These are phyloP conservation scores for Globisporangium orthogonon DNA, from an alignment of 352 stramenopile species.

Conservation along the genomic window DNA sequence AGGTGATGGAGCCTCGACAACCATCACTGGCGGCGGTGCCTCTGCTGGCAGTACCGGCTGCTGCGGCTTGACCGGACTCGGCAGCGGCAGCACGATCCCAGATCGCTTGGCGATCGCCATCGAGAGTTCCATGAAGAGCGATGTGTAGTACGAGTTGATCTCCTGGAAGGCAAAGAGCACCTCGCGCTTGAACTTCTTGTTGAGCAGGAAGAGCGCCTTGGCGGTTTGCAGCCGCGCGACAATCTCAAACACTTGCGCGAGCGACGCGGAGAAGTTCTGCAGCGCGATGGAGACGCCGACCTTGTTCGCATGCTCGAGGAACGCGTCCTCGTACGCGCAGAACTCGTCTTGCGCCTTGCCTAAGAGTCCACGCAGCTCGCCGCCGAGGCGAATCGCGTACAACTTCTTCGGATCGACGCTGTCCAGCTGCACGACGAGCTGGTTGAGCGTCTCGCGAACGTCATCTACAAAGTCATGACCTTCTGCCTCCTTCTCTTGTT, in stretches of 20 bases:
- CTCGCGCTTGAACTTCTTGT: constrained; percentile 70
- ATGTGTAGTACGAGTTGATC: constrained; percentile 84
- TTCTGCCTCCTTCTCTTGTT: background rate
- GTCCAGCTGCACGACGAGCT: constrained; percentile 52
- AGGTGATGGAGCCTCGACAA: background rate
- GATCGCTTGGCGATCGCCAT: constrained; percentile 57
- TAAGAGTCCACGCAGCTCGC: constrained; percentile 64
- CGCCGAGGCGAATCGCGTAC: constrained; percentile 49
- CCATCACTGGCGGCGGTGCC: background rate
- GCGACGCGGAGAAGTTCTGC: constrained; percentile 66
- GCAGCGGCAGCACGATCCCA: constrained; percentile 40
- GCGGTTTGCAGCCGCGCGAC: constrained; percentile 43
- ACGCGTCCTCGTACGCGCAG: constrained; percentile 47
- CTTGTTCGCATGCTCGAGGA: constrained; percentile 40
- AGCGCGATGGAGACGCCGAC: constrained; percentile 62
- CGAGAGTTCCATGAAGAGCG: constrained; percentile 76
- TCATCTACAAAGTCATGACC: constrained; percentile 28
- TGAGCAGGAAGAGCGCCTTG: constrained; percentile 53
- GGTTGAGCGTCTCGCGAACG: constrained; percentile 31
- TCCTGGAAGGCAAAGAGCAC: constrained; percentile 79
- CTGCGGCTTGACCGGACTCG: constrained; percentile 23
- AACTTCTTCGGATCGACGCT: constrained; percentile 58
- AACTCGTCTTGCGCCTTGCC: constrained; percentile 81
- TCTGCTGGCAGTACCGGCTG: constrained; percentile 11
- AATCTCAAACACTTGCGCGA: constrained; percentile 49